Evolutionary conservation across 2,329 filamentous ascomycete genomes (phyloP), one percentile per base, ranked within the genome.

Genomic region (Berkeleyomyces basicola): DNA sequence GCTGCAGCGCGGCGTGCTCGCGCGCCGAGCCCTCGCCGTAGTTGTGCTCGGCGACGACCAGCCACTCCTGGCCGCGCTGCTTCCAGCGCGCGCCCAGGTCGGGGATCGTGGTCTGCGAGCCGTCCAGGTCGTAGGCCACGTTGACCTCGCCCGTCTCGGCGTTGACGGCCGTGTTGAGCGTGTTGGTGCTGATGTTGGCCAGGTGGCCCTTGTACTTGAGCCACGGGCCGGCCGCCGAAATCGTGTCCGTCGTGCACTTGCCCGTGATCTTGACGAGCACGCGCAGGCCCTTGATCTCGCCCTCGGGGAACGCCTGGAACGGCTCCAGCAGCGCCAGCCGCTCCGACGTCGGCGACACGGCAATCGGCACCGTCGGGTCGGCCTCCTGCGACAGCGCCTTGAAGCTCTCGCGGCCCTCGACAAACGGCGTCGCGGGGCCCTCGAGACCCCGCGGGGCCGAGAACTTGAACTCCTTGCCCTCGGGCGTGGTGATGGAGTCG

Each of bases 191-290:
- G 74, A 99, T 99, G 79, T 99, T 99, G 73, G 93, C 90, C 66
- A 99, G 83, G 75, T 99, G 93, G 66, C 93, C 93, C 80, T 97
- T 97, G 83, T 97, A 99, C 76, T 97, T 97, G 68, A 99, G 83
- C 92, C 92, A 97, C 14, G 92, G 92, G 4, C 92, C 92, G 0
- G 92, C 92, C 42, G 92, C 92, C 44, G 91, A 97, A 75, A 99
- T 99, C 69, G 93, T 97, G 75, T 99, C 93, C 51, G 93, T 99
- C 63, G 93, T 99, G 80, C 93, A 99, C 77, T 99, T 96, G 67
- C 93, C 93, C 67, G 91, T 87, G 67, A 97, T 87, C 77, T 97
- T 97, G 79, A 95, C 92, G 14, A 99, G 85, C 16, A 99, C 90
- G 60, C 85, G 85, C 58, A 99, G 82, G 37, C 82, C 84, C 49